These are phyloP conservation scores for Thielaviopsis euricoi DNA, from an alignment of 2,329 filamentous ascomycete genomes.

Conservation along the genomic window DNA sequence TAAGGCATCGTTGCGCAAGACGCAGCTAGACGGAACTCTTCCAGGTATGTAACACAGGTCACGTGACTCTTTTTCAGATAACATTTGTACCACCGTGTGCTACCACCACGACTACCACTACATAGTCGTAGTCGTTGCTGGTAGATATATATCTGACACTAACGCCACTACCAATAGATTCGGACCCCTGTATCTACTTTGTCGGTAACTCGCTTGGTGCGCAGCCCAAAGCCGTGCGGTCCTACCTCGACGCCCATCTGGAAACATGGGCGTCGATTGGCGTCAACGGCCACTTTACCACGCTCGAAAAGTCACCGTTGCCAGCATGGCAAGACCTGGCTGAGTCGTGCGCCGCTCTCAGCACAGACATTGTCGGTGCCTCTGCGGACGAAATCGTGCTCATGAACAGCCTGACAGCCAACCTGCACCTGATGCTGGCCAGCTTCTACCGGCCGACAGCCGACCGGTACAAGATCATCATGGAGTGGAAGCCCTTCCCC, in stretches of 20 bases:
- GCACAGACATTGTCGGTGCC: constrained; percentile 61
- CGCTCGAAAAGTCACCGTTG: constrained; percentile 50
- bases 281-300: constrained; percentile 67
- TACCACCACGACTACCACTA: no score
- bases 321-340: constrained; percentile 65
- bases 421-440: constrained; percentile 67
- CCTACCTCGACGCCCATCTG: constrained; percentile 55
- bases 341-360: constrained; percentile 52
- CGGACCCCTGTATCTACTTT: constrained; percentile 48
- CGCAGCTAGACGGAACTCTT: constrained; percentile 31
- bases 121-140: no score
- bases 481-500: constrained; percentile 84
- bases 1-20: constrained; percentile 52
- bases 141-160: no score
- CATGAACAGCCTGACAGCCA: constrained; percentile 76
- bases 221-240: constrained; percentile 52
- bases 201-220: constrained; percentile 81
- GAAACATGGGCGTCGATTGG: constrained; percentile 73
- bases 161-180: constrained; percentile 12
- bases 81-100: no score
- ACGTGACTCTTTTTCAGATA: neutral
- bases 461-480: constrained; percentile 57
- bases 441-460: constrained; percentile 63
- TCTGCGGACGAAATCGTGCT: constrained; percentile 57
- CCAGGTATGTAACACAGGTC: constrained; percentile 20